Percentiles rank a stretch among this genome's conserved stretches.
Conservation (phyloP, 495 filamentous ascomycete genomes). For the Daldinia caldariorum region DNA sequence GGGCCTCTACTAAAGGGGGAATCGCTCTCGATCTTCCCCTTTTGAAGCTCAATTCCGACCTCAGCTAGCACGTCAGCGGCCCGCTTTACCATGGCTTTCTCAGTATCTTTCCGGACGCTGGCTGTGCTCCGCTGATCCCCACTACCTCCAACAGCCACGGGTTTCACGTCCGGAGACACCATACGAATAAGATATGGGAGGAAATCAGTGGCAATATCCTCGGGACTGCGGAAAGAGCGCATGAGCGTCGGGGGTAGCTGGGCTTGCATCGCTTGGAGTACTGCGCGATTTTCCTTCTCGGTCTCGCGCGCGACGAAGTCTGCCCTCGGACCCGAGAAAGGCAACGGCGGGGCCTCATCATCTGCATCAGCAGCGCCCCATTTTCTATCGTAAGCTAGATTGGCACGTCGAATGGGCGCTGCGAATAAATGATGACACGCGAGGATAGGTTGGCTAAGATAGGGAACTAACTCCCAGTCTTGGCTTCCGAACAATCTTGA, state of each 20-base stretch:
- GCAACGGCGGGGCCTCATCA: slow-evolving; percentile 66
- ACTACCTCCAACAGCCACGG: slow-evolving; percentile 84
- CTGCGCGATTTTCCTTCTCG: slow-evolving; percentile 69
- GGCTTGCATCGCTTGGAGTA: slow-evolving; percentile 62
- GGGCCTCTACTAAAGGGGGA: slow-evolving; percentile 60
- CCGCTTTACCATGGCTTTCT: slow-evolving; percentile 79
- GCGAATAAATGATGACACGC: slow-evolving; percentile 95
- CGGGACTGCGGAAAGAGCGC: slow-evolving; percentile 78
- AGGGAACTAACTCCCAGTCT: slow-evolving; percentile 88
- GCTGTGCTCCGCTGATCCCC: slow-evolving; percentile 72
- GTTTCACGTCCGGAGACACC: slow-evolving; percentile 88
- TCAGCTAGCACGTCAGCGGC: slow-evolving; percentile 83
- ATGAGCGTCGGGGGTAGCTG: slow-evolving; percentile 69
- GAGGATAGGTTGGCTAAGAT: slow-evolving; percentile 83
- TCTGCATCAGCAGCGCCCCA: slow-evolving; percentile 58
- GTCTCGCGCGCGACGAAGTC: slow-evolving; percentile 82
- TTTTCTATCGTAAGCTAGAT: slow-evolving; percentile 49
- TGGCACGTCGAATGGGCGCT: slow-evolving; percentile 60
- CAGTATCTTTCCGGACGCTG: slow-evolving; percentile 83
- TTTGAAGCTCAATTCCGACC: slow-evolving; percentile 82
- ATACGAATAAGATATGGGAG: slow-evolving; percentile 84
- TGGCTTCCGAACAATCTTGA: slow-evolving; percentile 76
- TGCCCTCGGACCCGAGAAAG: slow-evolving; percentile 82
- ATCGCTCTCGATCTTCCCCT: slow-evolving; percentile 76
- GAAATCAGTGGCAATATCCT: slow-evolving; percentile 80